These are phyloP conservation scores for Blakeslea trispora DNA, from an alignment of 371 early-diverging fungal genomes.

Conservation along the genomic window DNA sequence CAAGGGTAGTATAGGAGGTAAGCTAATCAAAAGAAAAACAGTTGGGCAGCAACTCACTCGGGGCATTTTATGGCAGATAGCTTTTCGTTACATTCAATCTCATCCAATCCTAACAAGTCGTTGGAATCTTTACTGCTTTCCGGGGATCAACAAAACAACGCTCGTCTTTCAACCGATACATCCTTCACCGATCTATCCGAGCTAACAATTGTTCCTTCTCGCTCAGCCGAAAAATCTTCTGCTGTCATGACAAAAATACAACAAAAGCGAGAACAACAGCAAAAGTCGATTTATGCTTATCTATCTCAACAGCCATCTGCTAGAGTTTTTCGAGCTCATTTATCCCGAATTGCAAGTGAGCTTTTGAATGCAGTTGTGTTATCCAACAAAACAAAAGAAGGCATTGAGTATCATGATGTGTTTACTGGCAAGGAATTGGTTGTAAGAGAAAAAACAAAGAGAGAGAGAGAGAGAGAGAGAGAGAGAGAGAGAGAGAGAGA, in stretches of 20 bases:
- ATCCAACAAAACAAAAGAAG: constrained; percentile 61
- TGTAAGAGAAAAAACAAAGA: too few species aligned
- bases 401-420: constrained; percentile 74
- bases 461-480: too few species aligned
- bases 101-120: not conserved
- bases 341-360: constrained; percentile 73
- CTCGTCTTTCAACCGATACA: constrained; percentile 20
- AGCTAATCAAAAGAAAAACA: not conserved
- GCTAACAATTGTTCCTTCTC: not conserved
- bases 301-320: constrained; percentile 38
- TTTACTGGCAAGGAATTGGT: constrained; percentile 85
- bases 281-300: constrained; percentile 42
- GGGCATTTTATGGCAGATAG: not conserved
- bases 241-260: constrained; percentile 33
- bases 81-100: not conserved
- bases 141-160: not conserved
- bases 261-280: constrained; percentile 35
- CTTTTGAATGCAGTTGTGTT: constrained; percentile 40
- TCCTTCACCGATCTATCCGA: constrained; percentile 3
- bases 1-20: constrained; percentile 16
- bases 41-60: too few species aligned
- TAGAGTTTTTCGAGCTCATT: constrained; percentile 74
- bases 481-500: too few species aligned
- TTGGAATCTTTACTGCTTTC: not conserved
- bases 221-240: constrained; percentile 5